Percentiles rank a stretch among this genome's conserved stretches.
These are phyloP conservation scores for Colletotrichum coccodes DNA, from an alignment of 2,329 filamentous ascomycete genomes.

Conservation along the genomic window DNA sequence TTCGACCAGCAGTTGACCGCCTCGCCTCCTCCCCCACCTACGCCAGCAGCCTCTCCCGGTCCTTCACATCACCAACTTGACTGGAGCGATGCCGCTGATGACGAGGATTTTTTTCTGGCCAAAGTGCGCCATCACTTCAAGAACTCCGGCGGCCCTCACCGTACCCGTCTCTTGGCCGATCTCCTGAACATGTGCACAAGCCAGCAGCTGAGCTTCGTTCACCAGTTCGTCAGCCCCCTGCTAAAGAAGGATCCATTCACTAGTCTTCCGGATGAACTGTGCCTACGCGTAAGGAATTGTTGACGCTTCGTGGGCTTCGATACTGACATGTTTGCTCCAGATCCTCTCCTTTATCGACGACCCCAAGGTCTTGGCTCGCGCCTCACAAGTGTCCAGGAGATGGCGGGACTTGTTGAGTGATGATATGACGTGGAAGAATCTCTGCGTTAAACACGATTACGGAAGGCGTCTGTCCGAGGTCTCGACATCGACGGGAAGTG, in stretches of 20 bases:
- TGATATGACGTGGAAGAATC: constrained; percentile 97
- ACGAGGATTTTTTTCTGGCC: constrained; percentile 85
- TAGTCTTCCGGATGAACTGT: constrained; percentile 91
- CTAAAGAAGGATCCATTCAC: constrained; percentile 97
- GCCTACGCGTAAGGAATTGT: constrained; percentile 74
- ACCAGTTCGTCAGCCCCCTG: constrained; percentile 92
- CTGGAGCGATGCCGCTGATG: constrained; percentile 81
- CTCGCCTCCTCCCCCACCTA: constrained; percentile 72
- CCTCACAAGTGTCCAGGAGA: constrained; percentile 93
- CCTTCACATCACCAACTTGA: constrained; percentile 71
- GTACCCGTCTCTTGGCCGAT: constrained; percentile 85
- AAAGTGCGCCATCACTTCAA: constrained; percentile 85
- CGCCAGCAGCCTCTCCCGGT: constrained; percentile 72
- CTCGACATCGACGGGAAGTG: constrained; percentile 14
- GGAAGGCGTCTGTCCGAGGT: constrained; percentile 67
- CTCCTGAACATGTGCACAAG: constrained; percentile 94
- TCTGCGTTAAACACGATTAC: constrained; percentile 97
- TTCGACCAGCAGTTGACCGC: constrained; percentile 70
- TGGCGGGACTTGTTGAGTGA: constrained; percentile 95
- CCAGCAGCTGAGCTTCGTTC: constrained; percentile 93
- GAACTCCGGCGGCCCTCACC: constrained; percentile 78
- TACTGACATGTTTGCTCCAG: constrained; percentile 52
- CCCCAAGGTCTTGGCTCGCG: constrained; percentile 89
- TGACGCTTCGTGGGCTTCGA: background rate
- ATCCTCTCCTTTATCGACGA: constrained; percentile 98